Conservation (phyloP, 768 basidiomycete species). For the Termitomyces bulborhizus region DNA sequence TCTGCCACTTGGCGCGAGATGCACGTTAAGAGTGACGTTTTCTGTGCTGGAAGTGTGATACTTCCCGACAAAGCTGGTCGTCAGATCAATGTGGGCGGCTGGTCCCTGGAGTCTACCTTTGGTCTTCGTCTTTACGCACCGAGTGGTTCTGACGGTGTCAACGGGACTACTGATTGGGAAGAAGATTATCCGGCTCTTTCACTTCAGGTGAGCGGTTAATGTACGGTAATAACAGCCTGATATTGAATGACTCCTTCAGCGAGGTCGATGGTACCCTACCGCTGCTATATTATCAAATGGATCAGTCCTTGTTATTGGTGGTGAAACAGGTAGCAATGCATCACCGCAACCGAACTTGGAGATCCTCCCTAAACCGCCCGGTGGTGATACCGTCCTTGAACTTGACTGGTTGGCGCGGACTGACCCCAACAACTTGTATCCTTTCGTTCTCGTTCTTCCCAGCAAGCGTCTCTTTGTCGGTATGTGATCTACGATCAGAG, state of each 20-base stretch:
- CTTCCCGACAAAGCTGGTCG: constrained; percentile 71
- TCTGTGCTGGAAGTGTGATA: constrained; percentile 69
- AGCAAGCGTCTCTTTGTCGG: constrained; percentile 67
- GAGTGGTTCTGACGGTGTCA: constrained; percentile 58
- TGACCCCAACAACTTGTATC: constrained; percentile 78
- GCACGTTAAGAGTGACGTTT: constrained; percentile 74
- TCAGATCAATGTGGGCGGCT: constrained; percentile 60
- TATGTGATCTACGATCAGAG: constrained; percentile 22
- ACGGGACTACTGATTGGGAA: constrained; percentile 77
- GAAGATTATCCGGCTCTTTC: constrained; percentile 53
- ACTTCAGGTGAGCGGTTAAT: constrained; percentile 46
- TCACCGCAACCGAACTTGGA: constrained; percentile 64
- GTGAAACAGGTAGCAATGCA: constrained; percentile 67
- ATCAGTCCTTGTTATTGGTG: constrained; percentile 67
- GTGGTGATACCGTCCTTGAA: constrained; percentile 53
- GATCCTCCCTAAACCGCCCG: constrained; percentile 59
- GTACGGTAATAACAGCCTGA: not conserved
- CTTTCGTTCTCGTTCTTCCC: constrained; percentile 68
- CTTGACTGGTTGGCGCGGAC: constrained; percentile 67
- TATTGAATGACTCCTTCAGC: constrained; percentile 23
- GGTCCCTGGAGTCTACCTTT: constrained; percentile 67
- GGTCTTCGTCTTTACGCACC: constrained; percentile 73
- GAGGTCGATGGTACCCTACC: constrained; percentile 68
- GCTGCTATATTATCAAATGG: constrained; percentile 70
- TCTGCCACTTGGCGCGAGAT: constrained; percentile 65